A percentile compares a stretch with the other conserved stretches of the same genome.
Evolutionary conservation across 2,329 filamentous ascomycete species (phyloP).

Genomic region (Mycosphaerella arachidis): DNA sequence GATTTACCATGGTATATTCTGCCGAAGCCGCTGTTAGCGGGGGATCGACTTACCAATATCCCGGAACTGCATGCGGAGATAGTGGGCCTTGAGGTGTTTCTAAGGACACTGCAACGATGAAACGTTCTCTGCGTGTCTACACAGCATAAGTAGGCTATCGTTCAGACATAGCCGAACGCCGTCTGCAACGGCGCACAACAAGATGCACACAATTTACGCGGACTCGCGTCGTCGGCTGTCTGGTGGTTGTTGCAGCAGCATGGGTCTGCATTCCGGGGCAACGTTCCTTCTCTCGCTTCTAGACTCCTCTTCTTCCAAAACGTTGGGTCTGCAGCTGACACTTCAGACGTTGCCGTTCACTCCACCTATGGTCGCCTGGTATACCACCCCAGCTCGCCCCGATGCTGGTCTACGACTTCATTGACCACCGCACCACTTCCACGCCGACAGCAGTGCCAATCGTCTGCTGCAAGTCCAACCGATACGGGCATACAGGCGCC

Average conservation of each 20-base stretch:
- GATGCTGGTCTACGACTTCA: not conserved
- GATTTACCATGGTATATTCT: too few relatives aligned
- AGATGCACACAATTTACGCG: not conserved
- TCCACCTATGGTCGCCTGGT: not conserved
- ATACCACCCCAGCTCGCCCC: not conserved
- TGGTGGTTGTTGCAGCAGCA: not conserved
- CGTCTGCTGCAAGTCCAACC: not conserved
- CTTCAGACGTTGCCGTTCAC: not conserved
- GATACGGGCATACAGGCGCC: not conserved
- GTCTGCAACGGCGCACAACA: too few relatives aligned
- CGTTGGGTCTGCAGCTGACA: not conserved
- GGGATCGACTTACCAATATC: too few relatives aligned
- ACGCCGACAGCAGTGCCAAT: not conserved
- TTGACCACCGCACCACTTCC: not conserved
- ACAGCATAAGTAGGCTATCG: too few relatives aligned
- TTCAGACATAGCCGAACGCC: too few relatives aligned
- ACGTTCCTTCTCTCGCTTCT: not conserved
- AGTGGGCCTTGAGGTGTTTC: too few relatives aligned
- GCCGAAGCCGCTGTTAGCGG: too few relatives aligned
- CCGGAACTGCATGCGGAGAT: too few relatives aligned
- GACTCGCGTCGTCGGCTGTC: not conserved
- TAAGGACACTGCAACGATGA: too few relatives aligned
- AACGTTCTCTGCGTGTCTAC: too few relatives aligned
- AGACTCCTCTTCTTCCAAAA: not conserved
- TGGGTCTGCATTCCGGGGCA: not conserved